Percentiles rank a stretch among this genome's conserved stretches.
phyloP scores from a whole-genome alignment of 306 rosid species.

The Trichosanthes truncata region DNA sequence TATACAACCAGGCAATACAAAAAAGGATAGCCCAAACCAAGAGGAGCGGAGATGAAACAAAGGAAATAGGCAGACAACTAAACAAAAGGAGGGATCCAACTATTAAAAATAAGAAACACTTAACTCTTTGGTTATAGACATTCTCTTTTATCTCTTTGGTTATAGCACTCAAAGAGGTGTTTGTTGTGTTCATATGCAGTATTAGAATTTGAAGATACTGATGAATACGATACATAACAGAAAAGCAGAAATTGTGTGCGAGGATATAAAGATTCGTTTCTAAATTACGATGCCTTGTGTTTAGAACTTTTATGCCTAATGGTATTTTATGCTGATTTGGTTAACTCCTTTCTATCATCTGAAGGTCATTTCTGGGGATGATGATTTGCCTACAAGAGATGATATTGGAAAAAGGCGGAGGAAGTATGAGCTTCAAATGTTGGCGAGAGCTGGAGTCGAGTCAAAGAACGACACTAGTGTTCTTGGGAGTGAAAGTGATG shows the following conservation, averaged over 20 bases:
- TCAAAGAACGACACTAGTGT: conserved; percentile 33
- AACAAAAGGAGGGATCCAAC: background rate
- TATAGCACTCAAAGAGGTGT: background rate
- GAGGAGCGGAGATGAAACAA: background rate
- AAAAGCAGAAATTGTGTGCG: background rate
- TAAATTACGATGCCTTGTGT: background rate
- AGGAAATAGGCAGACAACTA: background rate
- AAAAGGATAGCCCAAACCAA: background rate
- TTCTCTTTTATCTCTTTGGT: background rate
- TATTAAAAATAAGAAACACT: background rate
- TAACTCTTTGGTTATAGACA: background rate
- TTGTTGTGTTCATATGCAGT: background rate
- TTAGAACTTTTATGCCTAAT: background rate
- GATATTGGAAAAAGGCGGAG: conserved; percentile 65
- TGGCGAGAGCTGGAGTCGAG: conserved; percentile 57
- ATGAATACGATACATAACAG: background rate
- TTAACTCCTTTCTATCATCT: conserved; percentile 8
- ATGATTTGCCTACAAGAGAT: conserved; percentile 79
- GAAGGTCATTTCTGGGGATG: conserved; percentile 84
- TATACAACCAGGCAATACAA: too few relatives aligned
- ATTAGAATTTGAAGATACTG: background rate
- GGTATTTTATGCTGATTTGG: background rate
- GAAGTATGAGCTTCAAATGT: conserved; percentile 49
- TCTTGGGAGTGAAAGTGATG: conserved; percentile 23
- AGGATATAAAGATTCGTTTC: background rate